A percentile compares a stretch with the other conserved stretches of the same genome.
Conservation (phyloP, 768 basidiomycete species). For the Daedalea quercina region DNA sequence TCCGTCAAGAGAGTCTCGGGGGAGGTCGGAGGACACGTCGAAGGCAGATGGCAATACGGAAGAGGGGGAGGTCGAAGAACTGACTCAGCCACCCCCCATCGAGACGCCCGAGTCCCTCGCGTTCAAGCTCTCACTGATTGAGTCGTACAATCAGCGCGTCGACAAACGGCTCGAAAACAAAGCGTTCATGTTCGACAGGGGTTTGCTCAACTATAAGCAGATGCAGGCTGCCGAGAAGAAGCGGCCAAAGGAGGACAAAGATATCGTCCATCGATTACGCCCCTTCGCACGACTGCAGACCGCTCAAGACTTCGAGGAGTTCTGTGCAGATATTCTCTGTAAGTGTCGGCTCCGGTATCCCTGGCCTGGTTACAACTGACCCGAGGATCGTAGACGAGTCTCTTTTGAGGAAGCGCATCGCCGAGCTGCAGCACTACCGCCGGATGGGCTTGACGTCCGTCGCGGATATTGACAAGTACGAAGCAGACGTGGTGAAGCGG, state of each 20-base stretch:
- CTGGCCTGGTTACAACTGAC: neutral
- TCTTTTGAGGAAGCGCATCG: conserved; percentile 78
- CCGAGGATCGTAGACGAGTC: conserved; percentile 61
- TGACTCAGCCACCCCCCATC: conserved; percentile 64
- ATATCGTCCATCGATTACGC: conserved; percentile 81
- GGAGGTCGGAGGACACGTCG: conserved; percentile 38
- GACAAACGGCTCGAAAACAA: conserved; percentile 83
- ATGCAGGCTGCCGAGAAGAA: conserved; percentile 91
- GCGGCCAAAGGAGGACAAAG: conserved; percentile 83
- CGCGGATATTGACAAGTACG: conserved; percentile 90
- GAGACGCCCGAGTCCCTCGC: conserved; percentile 80
- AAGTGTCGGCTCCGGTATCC: conserved; percentile 21
- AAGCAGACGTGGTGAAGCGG: conserved; percentile 63
- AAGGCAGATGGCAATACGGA: conserved; percentile 31
- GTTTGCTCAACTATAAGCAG: conserved; percentile 91
- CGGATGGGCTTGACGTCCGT: conserved; percentile 76
- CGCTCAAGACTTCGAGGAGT: conserved; percentile 83
- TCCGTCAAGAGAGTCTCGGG: conserved; percentile 30
- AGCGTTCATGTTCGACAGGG: conserved; percentile 85
- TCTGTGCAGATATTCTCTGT: conserved; percentile 89
- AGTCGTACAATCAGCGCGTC: conserved; percentile 87
- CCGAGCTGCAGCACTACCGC: conserved; percentile 88
- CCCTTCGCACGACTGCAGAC: conserved; percentile 90
- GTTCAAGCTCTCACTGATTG: conserved; percentile 84
- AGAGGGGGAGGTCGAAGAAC: conserved; percentile 56